phyloP scores from a whole-genome alignment of 495 filamentous ascomycete species.

The Tuber calosporum region DNA sequence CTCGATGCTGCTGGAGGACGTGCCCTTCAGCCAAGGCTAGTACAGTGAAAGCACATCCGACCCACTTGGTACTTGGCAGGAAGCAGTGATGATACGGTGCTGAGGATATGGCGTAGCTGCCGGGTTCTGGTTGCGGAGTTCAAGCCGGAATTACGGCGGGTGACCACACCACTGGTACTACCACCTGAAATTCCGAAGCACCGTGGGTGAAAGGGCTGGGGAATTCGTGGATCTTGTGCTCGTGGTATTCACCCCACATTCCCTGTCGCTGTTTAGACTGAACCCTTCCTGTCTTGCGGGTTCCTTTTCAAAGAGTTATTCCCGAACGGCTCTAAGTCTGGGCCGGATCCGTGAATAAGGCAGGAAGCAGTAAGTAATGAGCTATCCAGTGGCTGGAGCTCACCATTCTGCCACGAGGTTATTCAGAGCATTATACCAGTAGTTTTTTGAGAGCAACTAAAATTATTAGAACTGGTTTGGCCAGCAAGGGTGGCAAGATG shows the following conservation, averaged over 20 bases:
- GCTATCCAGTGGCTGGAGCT: background rate
- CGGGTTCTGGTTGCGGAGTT: background rate
- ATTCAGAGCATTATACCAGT: background rate
- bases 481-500: background rate
- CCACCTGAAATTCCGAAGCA: background rate
- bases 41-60: background rate
- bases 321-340: background rate
- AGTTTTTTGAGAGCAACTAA: background rate
- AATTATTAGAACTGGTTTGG: background rate
- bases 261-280: background rate
- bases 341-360: background rate
- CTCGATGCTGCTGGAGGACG: background rate
- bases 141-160: background rate
- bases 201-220: background rate
- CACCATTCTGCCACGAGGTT: background rate
- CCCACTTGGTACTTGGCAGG: background rate
- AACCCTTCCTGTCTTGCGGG: background rate
- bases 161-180: background rate
- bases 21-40: background rate
- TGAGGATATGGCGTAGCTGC: background rate
- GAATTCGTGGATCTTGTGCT: slow-evolving; percentile 4
- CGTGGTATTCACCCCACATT: background rate
- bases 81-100: background rate
- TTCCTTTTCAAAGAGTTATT: background rate
- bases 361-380: background rate